phyloP scores from a whole-genome alignment of 441 rosid genomes.

The Metrosideros polymorpha region DNA sequence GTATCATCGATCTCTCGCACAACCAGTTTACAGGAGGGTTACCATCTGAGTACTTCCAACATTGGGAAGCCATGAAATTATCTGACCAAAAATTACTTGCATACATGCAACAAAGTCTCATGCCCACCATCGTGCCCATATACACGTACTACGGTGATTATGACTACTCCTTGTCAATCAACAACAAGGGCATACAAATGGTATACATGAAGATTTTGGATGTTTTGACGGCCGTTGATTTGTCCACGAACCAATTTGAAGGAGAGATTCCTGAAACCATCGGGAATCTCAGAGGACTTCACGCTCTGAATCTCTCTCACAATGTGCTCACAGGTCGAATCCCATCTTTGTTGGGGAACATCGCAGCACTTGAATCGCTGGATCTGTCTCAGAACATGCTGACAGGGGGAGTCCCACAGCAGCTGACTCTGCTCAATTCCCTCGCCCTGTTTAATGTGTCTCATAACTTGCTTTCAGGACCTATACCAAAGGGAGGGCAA shows the following conservation, averaged over 20 bases:
- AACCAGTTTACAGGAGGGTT: neutral
- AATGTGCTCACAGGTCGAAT: neutral
- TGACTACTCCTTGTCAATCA: neutral
- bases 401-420: neutral
- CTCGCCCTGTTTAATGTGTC: neutral
- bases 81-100: neutral
- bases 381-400: neutral
- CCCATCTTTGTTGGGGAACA: neutral
- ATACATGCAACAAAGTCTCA: neutral
- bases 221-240: neutral
- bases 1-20: neutral
- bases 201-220: neutral
- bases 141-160: neutral
- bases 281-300: neutral
- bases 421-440: neutral
- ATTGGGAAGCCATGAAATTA: neutral
- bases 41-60: neutral
- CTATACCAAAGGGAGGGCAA: neutral
- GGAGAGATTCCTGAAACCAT: neutral
- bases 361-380: neutral
- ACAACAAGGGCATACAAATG: neutral
- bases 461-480: neutral
- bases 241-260: neutral
- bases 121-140: neutral
- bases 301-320: neutral